These are phyloP conservation scores for Murraya koenigii DNA, from an alignment of 345 rosid genomes.

Conservation along the genomic window DNA sequence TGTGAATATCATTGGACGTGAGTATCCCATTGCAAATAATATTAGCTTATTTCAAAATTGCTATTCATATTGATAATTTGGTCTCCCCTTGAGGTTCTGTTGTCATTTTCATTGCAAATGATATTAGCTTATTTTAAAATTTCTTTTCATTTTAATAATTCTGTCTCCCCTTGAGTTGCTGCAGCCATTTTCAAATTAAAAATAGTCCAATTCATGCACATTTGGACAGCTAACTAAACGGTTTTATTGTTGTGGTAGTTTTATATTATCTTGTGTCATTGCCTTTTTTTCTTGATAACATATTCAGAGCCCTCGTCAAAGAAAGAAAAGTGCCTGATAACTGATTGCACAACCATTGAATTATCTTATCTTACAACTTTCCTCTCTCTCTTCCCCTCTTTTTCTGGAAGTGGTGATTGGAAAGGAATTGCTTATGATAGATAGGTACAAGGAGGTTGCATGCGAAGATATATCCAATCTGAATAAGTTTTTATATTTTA, in stretches of 20 bases:
- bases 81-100: neutral
- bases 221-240: neutral
- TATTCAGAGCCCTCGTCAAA: neutral
- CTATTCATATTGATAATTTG: neutral
- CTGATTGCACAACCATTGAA: neutral
- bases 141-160: no score
- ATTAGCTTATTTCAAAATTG: conserved; percentile 1
- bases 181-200: neutral
- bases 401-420: neutral
- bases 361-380: neutral
- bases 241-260: neutral
- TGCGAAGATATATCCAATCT: no score
- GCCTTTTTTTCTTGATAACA: neutral
- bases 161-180: neutral
- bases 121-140: no score
- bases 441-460: no score
- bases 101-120: no score
- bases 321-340: neutral
- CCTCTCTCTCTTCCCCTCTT: neutral
- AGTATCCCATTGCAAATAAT: conserved; percentile 31
- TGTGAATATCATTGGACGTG: conserved; percentile 87
- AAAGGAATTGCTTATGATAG: neutral
- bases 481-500: no score
- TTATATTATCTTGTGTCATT: neutral
- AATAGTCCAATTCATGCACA: neutral